Percentiles rank a stretch among this genome's conserved stretches.
phyloP scores from a whole-genome alignment of 352 stramenopile genomes.

The Phytophthora sansomeana region DNA sequence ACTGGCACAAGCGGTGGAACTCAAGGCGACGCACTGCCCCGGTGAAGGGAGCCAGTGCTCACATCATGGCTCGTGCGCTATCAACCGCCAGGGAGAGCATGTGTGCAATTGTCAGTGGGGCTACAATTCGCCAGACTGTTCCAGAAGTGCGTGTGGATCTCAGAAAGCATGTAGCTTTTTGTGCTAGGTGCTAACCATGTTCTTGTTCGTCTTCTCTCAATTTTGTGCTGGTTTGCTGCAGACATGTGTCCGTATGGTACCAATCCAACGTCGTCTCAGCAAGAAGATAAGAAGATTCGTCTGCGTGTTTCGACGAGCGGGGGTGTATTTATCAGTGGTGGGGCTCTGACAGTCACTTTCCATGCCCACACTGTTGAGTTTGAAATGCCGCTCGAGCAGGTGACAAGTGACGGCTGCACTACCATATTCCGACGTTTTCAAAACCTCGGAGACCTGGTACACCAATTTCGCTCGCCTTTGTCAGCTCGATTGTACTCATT shows the following conservation, averaged over 20 bases:
- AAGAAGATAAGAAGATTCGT: slow-evolving; percentile 62
- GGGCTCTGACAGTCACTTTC: slow-evolving; percentile 66
- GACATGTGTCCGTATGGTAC: slow-evolving; percentile 79
- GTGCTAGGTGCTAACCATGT: not conserved
- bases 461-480: slow-evolving; percentile 1
- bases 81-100: slow-evolving; percentile 68
- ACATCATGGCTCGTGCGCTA: slow-evolving; percentile 66
- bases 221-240: slow-evolving; percentile 22
- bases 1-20: slow-evolving; percentile 18
- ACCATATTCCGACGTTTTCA: slow-evolving; percentile 74
- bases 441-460: slow-evolving; percentile 69
- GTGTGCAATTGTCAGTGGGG: slow-evolving; percentile 87
- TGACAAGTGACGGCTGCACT: slow-evolving; percentile 68
- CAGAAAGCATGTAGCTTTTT: not conserved
- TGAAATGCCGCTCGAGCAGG: slow-evolving; percentile 54
- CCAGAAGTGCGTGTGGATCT: slow-evolving; percentile 49
- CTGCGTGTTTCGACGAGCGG: slow-evolving; percentile 40
- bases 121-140: slow-evolving; percentile 66
- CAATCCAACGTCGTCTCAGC: slow-evolving; percentile 50
- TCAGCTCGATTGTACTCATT: not conserved
- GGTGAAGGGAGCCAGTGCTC: slow-evolving; percentile 74
- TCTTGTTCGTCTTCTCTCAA: not conserved
- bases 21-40: slow-evolving; percentile 53
- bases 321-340: slow-evolving; percentile 34
- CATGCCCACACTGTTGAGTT: slow-evolving; percentile 77